phyloP scores from a whole-genome alignment of 2,329 filamentous ascomycete genomes.

The Mycosphaerella sp. region DNA sequence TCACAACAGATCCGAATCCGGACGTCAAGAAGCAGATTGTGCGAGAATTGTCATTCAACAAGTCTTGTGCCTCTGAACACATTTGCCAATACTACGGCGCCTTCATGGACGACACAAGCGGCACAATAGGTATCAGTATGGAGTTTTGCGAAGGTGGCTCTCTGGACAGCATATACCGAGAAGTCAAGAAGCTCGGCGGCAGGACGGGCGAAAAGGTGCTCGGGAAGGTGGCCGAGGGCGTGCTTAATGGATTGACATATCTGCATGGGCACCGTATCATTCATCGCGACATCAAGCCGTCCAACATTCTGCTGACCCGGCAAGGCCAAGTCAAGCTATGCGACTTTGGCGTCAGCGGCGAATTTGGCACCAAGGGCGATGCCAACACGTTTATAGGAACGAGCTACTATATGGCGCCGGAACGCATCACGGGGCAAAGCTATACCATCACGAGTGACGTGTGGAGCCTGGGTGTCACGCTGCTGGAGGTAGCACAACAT shows the following conservation, averaged over 20 bases:
- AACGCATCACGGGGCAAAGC: constrained; percentile 92
- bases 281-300: constrained; percentile 97
- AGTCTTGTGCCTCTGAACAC: constrained; percentile 89
- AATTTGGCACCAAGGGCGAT: constrained; percentile 97
- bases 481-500: constrained; percentile 99
- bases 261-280: constrained; percentile 95
- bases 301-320: constrained; percentile 89
- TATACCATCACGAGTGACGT: constrained; percentile 99
- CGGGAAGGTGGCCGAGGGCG: constrained; percentile 92
- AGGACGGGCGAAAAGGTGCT: constrained; percentile 95
- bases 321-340: constrained; percentile 94
- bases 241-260: constrained; percentile 88
- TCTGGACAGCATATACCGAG: constrained; percentile 92
- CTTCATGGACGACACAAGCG: constrained; percentile 91
- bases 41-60: constrained; percentile 94
- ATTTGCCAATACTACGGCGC: constrained; percentile 98
- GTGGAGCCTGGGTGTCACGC: constrained; percentile 92
- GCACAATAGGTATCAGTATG: constrained; percentile 98
- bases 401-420: constrained; percentile 98
- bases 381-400: constrained; percentile 99
- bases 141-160: constrained; percentile 97
- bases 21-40: constrained; percentile 99
- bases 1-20: constrained; percentile 95
- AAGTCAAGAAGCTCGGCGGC: constrained; percentile 91
- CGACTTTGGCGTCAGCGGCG: constrained; percentile 95